Evolutionary conservation across 2,329 filamentous ascomycete species (phyloP).

Genomic region (Botryosphaeria agaves): DNA sequence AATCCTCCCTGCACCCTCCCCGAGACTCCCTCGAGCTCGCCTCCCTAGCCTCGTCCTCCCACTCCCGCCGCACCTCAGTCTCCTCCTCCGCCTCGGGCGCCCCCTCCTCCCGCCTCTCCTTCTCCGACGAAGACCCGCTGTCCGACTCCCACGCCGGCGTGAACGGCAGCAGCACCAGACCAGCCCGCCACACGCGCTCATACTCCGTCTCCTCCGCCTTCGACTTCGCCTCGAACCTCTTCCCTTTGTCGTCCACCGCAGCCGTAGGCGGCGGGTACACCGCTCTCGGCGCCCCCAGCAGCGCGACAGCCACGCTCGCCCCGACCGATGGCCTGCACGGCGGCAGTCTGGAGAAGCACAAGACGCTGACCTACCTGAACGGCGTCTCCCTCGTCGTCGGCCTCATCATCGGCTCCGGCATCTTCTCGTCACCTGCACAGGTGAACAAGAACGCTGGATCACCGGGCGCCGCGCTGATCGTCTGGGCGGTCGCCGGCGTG

Average conservation of each 20-base stretch:
- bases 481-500: conserved; percentile 82
- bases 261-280: conserved; percentile 61
- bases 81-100: conserved; percentile 66
- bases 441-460: conserved; percentile 87
- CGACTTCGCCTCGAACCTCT: conserved; percentile 85
- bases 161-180: conserved; percentile 13
- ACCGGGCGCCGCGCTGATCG: conserved; percentile 73
- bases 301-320: conserved; percentile 35
- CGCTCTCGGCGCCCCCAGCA: conserved; percentile 62
- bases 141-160: conserved; percentile 37
- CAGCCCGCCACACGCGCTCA: conserved; percentile 41
- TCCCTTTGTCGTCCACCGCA: conserved; percentile 73
- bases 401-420: conserved; percentile 87
- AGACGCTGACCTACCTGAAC: conserved; percentile 88
- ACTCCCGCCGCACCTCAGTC: conserved; percentile 46
- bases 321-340: conserved; percentile 44
- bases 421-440: conserved; percentile 87
- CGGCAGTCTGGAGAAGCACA: conserved; percentile 81
- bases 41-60: conserved; percentile 75
- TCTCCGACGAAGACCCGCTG: conserved; percentile 73
- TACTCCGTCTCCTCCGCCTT: conserved; percentile 90
- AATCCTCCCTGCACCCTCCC: conserved; percentile 21
- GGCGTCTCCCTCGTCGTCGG: conserved; percentile 82
- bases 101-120: conserved; percentile 82
- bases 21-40: conserved; percentile 95